Conservation (phyloP, 495 filamentous ascomycete genomes). For the Penicillium steckii region DNA sequence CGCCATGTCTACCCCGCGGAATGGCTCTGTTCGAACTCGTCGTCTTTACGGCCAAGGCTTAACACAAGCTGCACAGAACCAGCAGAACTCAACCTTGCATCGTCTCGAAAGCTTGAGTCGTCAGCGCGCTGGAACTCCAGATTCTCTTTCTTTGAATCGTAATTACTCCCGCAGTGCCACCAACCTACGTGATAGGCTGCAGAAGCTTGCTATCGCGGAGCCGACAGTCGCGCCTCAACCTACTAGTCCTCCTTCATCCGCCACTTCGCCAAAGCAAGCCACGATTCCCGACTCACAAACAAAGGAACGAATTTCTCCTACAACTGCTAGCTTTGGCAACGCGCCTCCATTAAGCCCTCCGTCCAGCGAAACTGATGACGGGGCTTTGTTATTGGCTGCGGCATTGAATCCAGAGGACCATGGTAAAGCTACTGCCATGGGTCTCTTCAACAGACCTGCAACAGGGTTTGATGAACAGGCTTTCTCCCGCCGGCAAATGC, state of each 20-base stretch:
- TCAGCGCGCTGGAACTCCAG: conserved; percentile 41
- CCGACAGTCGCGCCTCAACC: conserved; percentile 38
- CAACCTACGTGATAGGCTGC: conserved; percentile 56
- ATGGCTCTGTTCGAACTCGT: conserved; percentile 61
- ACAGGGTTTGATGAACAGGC: conserved; percentile 79
- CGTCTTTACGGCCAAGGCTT: conserved; percentile 85
- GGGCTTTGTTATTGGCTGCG: conserved; percentile 46
- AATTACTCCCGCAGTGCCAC: conserved; percentile 53
- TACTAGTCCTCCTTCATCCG: conserved; percentile 51
- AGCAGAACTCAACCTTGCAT: conserved; percentile 73
- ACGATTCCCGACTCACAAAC: conserved; percentile 16
- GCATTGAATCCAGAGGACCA: conserved; percentile 73
- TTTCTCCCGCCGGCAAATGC: conserved; percentile 77
- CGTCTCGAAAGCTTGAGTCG: conserved; percentile 74
- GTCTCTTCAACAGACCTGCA: conserved; percentile 76
- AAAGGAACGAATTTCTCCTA: conserved; percentile 27
- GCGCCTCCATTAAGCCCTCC: conserved; percentile 72
- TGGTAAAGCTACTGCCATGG: conserved; percentile 83
- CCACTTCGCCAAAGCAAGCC: conserved; percentile 32
- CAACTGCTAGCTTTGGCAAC: conserved; percentile 36
- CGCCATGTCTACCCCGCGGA: conserved; percentile 36
- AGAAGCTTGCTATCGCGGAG: conserved; percentile 47
- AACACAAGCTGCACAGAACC: conserved; percentile 75
- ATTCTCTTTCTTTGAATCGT: conserved; percentile 36
- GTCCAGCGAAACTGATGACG: conserved; percentile 66